Conservation (phyloP, 2,329 filamentous ascomycete species). For the Fusarium setosum region DNA sequence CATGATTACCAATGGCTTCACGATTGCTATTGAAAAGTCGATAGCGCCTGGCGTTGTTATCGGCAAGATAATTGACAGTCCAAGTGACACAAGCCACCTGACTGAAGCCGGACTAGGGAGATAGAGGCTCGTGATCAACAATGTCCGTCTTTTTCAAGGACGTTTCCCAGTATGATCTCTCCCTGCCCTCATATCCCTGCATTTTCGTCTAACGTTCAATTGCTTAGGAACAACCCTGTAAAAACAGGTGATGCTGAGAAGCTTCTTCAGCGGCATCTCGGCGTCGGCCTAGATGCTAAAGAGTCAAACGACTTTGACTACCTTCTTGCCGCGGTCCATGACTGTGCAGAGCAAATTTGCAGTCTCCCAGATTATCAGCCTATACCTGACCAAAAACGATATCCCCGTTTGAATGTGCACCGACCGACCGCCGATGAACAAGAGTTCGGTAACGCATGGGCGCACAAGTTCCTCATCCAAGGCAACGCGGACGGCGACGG, state of each 20-base stretch:
- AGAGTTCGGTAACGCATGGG: conserved; percentile 61
- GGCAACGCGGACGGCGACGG: conserved; percentile 39
- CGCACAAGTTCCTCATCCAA: conserved; percentile 59
- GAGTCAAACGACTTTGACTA: conserved; percentile 58
- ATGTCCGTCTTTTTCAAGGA: conserved; percentile 56
- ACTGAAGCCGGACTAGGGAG: background rate
- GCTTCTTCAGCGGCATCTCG: conserved; percentile 49
- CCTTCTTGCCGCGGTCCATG: conserved; percentile 62
- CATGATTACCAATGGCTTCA: background rate
- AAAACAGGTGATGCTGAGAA: conserved; percentile 52
- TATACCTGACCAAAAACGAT: conserved; percentile 52
- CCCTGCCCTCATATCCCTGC: background rate
- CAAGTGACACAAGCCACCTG: background rate
- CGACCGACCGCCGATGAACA: conserved; percentile 54
- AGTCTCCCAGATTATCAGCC: conserved; percentile 60
- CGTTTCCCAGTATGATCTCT: conserved; percentile 47
- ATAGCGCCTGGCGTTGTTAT: background rate
- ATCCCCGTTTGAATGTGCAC: conserved; percentile 58
- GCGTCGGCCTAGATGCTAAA: conserved; percentile 48
- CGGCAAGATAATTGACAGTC: background rate
- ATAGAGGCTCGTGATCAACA: background rate
- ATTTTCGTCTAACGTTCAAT: background rate
- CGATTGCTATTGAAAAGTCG: background rate
- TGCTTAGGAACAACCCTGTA: conserved; percentile 52
- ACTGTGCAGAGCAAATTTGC: conserved; percentile 58